These are phyloP conservation scores for Penicillium vulpinum DNA, from an alignment of 2,329 filamentous ascomycete species.

Conservation along the genomic window DNA sequence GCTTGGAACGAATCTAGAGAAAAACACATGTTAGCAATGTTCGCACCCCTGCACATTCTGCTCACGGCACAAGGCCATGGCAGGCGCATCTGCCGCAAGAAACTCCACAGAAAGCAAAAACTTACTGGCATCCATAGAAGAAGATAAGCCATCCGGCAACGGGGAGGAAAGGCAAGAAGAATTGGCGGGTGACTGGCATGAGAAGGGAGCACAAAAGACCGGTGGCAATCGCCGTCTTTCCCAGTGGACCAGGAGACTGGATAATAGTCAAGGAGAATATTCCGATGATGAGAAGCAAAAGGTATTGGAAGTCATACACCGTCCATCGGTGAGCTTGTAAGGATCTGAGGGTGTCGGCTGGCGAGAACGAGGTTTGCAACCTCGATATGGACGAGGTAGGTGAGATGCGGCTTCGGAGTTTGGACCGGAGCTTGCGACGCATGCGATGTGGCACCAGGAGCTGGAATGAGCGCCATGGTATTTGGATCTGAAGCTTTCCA, in stretches of 20 bases:
- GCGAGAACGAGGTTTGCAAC: slow-evolving; percentile 79
- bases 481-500: slow-evolving; percentile 47
- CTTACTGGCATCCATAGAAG: slow-evolving; percentile 91
- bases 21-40: slow-evolving; percentile 21
- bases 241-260: slow-evolving; percentile 71
- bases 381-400: slow-evolving; percentile 71
- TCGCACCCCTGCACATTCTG: background rate
- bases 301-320: slow-evolving; percentile 80
- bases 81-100: background rate
- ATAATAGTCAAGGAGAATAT: slow-evolving; percentile 84
- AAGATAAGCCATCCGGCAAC: slow-evolving; percentile 86
- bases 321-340: slow-evolving; percentile 78
- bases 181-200: slow-evolving; percentile 83
- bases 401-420: slow-evolving; percentile 65
- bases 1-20: slow-evolving; percentile 75
- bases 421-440: slow-evolving; percentile 67
- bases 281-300: slow-evolving; percentile 69
- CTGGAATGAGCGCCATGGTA: slow-evolving; percentile 53
- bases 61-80: background rate
- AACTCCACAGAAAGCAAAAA: slow-evolving; percentile 24
- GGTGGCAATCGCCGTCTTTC: slow-evolving; percentile 72
- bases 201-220: slow-evolving; percentile 69
- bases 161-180: slow-evolving; percentile 82
- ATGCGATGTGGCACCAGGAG: slow-evolving; percentile 62
- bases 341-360: slow-evolving; percentile 72